A percentile compares a stretch with the other conserved stretches of the same genome.
phyloP scores from a whole-genome alignment of 768 basidiomycete genomes.

The Lactifluus piperatus region DNA sequence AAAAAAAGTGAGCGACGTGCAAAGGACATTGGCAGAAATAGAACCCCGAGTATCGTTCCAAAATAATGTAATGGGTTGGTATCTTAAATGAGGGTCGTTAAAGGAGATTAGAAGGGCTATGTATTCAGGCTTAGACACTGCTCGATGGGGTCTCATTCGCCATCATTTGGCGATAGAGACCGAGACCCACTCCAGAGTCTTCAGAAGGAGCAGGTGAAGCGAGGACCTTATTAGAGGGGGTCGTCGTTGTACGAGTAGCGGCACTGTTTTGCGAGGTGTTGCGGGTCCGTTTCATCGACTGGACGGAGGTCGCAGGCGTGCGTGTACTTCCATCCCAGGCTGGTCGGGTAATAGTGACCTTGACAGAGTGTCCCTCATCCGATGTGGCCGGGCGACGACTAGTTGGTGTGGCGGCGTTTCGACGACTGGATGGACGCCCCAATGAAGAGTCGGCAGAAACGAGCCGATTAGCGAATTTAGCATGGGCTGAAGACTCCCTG shows the following conservation, averaged over 20 bases:
- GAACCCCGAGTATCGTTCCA: constrained; percentile 19
- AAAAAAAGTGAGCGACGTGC: constrained; percentile 10
- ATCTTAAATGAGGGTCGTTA: constrained; percentile 9
- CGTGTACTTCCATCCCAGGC: constrained; percentile 62
- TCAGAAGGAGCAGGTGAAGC: constrained; percentile 69
- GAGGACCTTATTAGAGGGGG: constrained; percentile 36
- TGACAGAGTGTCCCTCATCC: constrained; percentile 56
- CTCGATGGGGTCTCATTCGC: constrained; percentile 66
- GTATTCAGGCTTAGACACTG: constrained; percentile 15
- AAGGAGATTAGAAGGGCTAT: constrained; percentile 22
- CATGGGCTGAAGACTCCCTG: constrained; percentile 79
- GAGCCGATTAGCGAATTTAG: constrained; percentile 84
- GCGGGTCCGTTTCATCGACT: constrained; percentile 49
- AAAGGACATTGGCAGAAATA: constrained; percentile 22
- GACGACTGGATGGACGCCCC: constrained; percentile 55
- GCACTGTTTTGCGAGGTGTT: constrained; percentile 68
- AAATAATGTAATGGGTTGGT: constrained; percentile 21
- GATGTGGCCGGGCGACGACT: constrained; percentile 39
- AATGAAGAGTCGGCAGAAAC: constrained; percentile 50
- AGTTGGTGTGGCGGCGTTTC: constrained; percentile 39
- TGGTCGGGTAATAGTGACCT: constrained; percentile 66
- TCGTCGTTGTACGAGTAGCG: constrained; percentile 34
- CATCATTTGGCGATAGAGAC: constrained; percentile 74
- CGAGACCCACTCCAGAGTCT: constrained; percentile 78
- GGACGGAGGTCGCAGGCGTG: constrained; percentile 25